Percentiles rank a stretch among this genome's conserved stretches.
Evolutionary conservation across 768 basidiomycete species (phyloP).

Genomic region (Coprinopsis cinerea): DNA sequence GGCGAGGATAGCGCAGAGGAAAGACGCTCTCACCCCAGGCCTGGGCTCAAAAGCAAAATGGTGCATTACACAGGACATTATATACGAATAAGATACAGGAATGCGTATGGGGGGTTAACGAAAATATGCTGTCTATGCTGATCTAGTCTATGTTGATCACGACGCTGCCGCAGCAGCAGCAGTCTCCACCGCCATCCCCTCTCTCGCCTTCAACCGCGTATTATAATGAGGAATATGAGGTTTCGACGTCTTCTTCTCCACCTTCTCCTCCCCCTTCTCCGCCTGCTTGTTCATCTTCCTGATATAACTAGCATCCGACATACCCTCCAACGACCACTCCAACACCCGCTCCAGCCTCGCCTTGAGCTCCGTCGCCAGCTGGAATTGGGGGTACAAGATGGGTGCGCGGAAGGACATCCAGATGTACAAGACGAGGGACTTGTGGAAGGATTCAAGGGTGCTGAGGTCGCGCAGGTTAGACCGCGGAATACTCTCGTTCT

Average conservation of each 20-base stretch:
- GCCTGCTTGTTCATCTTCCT: neutral
- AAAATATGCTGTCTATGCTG: too few species aligned
- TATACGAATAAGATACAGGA: neutral
- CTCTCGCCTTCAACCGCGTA: too few species aligned
- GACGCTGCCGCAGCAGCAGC: too few species aligned
- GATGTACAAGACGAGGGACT: constrained; percentile 68
- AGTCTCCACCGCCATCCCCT: too few species aligned
- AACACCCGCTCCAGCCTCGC: constrained; percentile 57
- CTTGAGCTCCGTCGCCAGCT: constrained; percentile 49
- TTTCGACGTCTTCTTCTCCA: neutral
- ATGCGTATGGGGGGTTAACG: neutral
- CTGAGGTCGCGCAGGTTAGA: constrained; percentile 2
- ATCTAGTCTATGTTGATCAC: too few species aligned
- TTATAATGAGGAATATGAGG: too few species aligned
- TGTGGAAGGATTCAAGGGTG: constrained; percentile 70
- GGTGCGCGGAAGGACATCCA: constrained; percentile 77
- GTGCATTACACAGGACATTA: too few species aligned
- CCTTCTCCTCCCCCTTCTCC: neutral
- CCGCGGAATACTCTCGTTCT: constrained; percentile 17
- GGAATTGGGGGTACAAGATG: constrained; percentile 57
- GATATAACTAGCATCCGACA: constrained; percentile 22
- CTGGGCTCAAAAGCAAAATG: too few species aligned
- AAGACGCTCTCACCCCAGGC: too few species aligned
- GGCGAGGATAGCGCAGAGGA: too few species aligned
- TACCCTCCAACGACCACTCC: constrained; percentile 50